These are phyloP conservation scores for Aspergillus conjunctus DNA, from an alignment of 495 filamentous ascomycete species.

Conservation along the genomic window DNA sequence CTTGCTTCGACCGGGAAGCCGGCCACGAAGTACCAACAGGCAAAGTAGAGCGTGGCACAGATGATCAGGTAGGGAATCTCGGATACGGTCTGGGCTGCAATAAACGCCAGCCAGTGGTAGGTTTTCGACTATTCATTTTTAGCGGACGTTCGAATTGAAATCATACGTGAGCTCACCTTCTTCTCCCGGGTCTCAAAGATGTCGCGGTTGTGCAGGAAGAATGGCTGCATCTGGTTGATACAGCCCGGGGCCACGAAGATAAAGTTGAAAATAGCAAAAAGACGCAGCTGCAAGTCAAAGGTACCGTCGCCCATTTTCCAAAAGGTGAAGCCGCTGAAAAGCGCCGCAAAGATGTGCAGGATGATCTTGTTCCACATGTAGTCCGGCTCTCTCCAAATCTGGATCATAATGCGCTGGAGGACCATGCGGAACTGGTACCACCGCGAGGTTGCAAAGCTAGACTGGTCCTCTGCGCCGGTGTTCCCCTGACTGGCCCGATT, in stretches of 20 bases:
- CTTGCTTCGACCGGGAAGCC: conserved; percentile 48
- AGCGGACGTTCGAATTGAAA: conserved; percentile 54
- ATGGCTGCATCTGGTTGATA: conserved; percentile 84
- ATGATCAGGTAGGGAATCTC: conserved; percentile 64
- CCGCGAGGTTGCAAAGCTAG: conserved; percentile 46
- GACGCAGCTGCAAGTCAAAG: conserved; percentile 39
- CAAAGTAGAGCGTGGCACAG: conserved; percentile 58
- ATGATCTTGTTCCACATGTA: conserved; percentile 49
- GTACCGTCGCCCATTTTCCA: conserved; percentile 48
- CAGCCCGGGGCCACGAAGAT: conserved; percentile 74
- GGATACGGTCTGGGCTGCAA: conserved; percentile 49
- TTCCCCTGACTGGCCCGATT: conserved; percentile 47
- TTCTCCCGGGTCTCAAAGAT: conserved; percentile 69
- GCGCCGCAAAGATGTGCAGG: conserved; percentile 42
- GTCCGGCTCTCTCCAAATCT: conserved; percentile 79
- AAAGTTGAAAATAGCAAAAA: conserved; percentile 71
- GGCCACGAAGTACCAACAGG: conserved; percentile 61
- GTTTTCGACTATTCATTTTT: conserved; percentile 64
- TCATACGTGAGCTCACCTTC: conserved; percentile 66
- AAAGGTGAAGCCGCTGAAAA: conserved; percentile 51
- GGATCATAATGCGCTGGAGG: conserved; percentile 68
- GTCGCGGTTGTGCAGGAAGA: conserved; percentile 80
- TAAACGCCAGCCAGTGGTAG: conserved; percentile 50
- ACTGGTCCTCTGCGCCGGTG: conserved; percentile 44
- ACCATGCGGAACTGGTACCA: conserved; percentile 55